Evolutionary conservation across 208 protist species (phyloP).

Genomic region (Porcisia deanei): DNA sequence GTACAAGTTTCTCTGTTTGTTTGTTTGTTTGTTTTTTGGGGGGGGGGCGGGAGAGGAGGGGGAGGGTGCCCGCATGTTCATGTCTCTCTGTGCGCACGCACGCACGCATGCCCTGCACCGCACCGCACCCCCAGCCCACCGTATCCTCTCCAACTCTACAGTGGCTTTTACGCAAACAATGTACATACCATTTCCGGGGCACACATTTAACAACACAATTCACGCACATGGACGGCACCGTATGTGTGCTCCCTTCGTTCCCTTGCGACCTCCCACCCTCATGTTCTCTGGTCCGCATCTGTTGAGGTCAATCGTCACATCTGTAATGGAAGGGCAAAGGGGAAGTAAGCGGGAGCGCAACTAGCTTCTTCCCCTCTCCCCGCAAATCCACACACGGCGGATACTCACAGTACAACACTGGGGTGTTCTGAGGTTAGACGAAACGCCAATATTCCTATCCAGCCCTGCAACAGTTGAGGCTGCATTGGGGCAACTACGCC

Average conservation of each 20-base stretch:
- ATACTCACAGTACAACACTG: neutral
- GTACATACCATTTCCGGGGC: constrained; percentile 9
- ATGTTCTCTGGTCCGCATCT: constrained; percentile 15
- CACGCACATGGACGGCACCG: neutral
- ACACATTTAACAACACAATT: neutral
- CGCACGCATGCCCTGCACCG: no score
- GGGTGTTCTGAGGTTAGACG: neutral
- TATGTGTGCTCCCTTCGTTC: neutral
- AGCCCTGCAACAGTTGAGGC: neutral
- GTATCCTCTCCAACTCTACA: neutral
- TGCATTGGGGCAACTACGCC: neutral
- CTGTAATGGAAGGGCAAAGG: neutral
- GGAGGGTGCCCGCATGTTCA: neutral
- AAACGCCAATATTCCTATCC: neutral
- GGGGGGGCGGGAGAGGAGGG: no score
- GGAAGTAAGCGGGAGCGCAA: neutral
- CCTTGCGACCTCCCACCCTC: constrained; percentile 1
- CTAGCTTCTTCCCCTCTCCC: neutral
- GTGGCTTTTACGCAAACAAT: neutral
- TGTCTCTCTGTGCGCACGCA: neutral
- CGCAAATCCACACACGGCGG: neutral
- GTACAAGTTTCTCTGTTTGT: neutral
- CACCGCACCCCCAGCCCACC: no score
- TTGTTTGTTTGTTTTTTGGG: neutral
- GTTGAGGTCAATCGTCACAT: neutral